phyloP scores from a whole-genome alignment of 305 asterid genomes.

The Fraxinus dipetala region DNA sequence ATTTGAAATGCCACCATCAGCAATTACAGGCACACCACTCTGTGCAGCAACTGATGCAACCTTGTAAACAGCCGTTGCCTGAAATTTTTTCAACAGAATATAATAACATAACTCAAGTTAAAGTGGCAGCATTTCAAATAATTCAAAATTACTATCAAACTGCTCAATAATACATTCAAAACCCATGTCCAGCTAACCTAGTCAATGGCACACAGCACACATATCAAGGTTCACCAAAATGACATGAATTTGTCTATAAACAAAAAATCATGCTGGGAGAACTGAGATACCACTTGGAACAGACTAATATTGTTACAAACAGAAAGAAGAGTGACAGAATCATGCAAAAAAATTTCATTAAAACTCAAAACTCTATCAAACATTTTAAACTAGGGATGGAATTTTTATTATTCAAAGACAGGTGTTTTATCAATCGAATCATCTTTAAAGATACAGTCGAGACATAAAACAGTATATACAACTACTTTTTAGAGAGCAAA shows the following conservation, averaged over 20 bases:
- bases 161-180: neutral
- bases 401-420: neutral
- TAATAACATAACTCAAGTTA: neutral
- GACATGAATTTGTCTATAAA: neutral
- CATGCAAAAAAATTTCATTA: neutral
- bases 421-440: neutral
- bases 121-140: neutral
- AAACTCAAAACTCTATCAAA: neutral
- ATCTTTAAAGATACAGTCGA: neutral
- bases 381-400: neutral
- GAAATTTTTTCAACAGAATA: slow-evolving; percentile 14
- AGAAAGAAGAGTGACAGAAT: neutral
- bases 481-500: neutral
- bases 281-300: neutral
- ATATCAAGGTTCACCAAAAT: neutral
- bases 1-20: slow-evolving; percentile 96
- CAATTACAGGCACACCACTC: slow-evolving; percentile 76
- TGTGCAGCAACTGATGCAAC: slow-evolving; percentile 79
- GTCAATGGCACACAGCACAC: neutral
- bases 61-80: slow-evolving; percentile 96
- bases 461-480: neutral
- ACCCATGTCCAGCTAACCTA: neutral
- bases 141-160: neutral
- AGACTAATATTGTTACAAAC: neutral
- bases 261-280: neutral